These are phyloP conservation scores for Chaetomium sp. DNA, from an alignment of 2,329 filamentous ascomycete species.

Conservation along the genomic window DNA sequence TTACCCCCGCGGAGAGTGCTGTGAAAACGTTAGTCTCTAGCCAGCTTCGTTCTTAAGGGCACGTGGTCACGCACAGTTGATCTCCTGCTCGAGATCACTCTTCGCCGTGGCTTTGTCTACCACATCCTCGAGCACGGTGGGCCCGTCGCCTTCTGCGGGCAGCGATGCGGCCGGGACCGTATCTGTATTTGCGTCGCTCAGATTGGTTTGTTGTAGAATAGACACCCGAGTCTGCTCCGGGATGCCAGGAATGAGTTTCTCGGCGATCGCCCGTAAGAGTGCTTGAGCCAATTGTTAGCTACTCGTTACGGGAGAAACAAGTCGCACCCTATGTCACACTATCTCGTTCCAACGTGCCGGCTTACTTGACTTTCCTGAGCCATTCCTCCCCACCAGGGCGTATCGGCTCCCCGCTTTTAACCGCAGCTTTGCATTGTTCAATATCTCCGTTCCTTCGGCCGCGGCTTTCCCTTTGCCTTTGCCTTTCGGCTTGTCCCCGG, in stretches of 20 bases:
- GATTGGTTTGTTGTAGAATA: slow-evolving; percentile 61
- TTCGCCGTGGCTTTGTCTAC: slow-evolving; percentile 53
- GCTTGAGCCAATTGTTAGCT: slow-evolving; percentile 36
- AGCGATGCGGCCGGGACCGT: slow-evolving; percentile 16
- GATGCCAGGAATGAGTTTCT: slow-evolving; percentile 72
- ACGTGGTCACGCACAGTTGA: slow-evolving; percentile 41
- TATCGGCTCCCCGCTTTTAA: slow-evolving; percentile 70
- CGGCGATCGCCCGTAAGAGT: slow-evolving; percentile 65
- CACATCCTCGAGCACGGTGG: slow-evolving; percentile 59
- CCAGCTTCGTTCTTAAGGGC: not conserved
- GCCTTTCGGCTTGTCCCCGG: slow-evolving; percentile 12
- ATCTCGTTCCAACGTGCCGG: not conserved
- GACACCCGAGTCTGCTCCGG: slow-evolving; percentile 58
- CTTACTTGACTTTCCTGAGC: slow-evolving; percentile 74
- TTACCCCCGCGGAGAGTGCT: slow-evolving; percentile 55
- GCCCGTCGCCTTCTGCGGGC: slow-evolving; percentile 10
- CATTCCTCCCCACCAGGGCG: slow-evolving; percentile 73
- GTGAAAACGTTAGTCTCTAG: not conserved
- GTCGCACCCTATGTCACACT: too few relatives aligned
- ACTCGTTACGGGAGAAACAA: not conserved
- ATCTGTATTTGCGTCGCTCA: slow-evolving; percentile 29
- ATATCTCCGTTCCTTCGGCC: slow-evolving; percentile 55
- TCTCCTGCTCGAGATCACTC: slow-evolving; percentile 54
- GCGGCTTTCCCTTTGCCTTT: slow-evolving; percentile 39
- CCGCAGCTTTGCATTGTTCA: slow-evolving; percentile 62